Base-by-base conservation (phyloP, 2,329 filamentous ascomycete species). In the Zarea fungicola region DNA sequence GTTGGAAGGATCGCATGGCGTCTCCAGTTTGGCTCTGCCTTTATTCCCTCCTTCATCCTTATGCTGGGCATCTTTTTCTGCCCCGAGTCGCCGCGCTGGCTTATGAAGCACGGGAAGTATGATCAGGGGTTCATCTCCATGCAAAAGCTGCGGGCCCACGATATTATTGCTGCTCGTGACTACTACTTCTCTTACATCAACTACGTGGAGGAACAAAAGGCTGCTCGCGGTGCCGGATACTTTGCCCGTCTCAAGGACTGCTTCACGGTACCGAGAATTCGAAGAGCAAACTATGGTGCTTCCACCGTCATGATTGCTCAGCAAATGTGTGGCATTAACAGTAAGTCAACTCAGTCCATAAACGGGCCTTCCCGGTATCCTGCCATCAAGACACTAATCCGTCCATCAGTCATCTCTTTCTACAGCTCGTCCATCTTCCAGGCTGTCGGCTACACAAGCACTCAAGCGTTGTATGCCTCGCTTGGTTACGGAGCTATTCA, bases 281-380 rank as follows among this genome's bases (percentile, higher is more conserved):
- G 83, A 31, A 75, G 83, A 29, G 87, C 89, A 1, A 90, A 83
- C 21, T 77, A 85, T 39, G 88, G 87, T 25, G 85, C 87, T 1
- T 85, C 83, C 50, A 83, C 82, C 1, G 87, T 92, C 55, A 93
- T 93, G 87, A 77, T 85, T 60, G 81, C 80, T 0, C 83, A 86
- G 63, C 81, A 85, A 64, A 81, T 84, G 74, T 83, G 78, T 58
- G 56, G 58, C 3, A 58, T 60, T 36, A 60, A 60, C 50, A 60
- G 55, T 57, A 26, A 40, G 55, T 46, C 14, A 2, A 5, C 18
- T 29, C 77, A 76, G n/a, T n/a, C 2, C 46, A 52, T 52, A 69
- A 31, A 31, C n/a, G 28, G 23, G 74, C 84, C 59, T 65, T 80
- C 4, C n/a, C n/a, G n/a, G n/a, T n/a, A n/a, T n/a, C 13, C 19